phyloP scores from a whole-genome alignment of 306 rosid genomes.

The Quercus bicolor region DNA sequence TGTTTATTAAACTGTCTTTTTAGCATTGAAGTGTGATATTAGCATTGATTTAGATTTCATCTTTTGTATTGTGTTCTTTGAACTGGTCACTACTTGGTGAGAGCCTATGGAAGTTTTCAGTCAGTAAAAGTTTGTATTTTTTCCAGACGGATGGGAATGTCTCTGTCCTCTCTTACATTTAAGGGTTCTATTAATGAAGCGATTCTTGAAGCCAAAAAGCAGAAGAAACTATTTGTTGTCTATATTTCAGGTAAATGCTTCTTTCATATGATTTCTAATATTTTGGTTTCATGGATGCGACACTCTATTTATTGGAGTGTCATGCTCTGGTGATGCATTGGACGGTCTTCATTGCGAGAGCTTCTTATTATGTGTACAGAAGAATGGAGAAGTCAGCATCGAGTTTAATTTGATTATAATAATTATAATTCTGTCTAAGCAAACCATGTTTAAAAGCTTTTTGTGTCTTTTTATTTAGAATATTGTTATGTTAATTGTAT shows the following conservation, averaged over 20 bases:
- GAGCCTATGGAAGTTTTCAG: not conserved
- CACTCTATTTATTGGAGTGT: not conserved
- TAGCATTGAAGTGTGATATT: not conserved
- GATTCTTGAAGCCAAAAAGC: slow-evolving; percentile 53
- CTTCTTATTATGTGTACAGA: not conserved
- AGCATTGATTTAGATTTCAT: not conserved
- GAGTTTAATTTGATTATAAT: not conserved
- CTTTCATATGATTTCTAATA: not conserved
- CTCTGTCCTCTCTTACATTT: slow-evolving; percentile 39
- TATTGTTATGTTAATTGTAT: not conserved
- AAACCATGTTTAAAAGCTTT: not conserved
- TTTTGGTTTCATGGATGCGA: not conserved
- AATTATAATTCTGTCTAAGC: not conserved
- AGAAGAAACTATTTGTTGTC: slow-evolving; percentile 56
- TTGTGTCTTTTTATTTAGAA: not conserved
- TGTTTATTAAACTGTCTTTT: not conserved
- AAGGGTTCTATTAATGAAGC: slow-evolving; percentile 51
- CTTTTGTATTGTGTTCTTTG: not conserved
- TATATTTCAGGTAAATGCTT: slow-evolving; percentile 43
- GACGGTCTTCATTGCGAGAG: not conserved
- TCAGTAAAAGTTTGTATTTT: not conserved
- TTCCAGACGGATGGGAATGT: slow-evolving; percentile 38
- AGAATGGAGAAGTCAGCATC: not conserved
- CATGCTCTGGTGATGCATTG: not conserved
- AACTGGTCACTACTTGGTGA: not conserved